Evolutionary conservation across 2,329 filamentous ascomycete species (phyloP).

Genomic region (Fusarium devonianum): DNA sequence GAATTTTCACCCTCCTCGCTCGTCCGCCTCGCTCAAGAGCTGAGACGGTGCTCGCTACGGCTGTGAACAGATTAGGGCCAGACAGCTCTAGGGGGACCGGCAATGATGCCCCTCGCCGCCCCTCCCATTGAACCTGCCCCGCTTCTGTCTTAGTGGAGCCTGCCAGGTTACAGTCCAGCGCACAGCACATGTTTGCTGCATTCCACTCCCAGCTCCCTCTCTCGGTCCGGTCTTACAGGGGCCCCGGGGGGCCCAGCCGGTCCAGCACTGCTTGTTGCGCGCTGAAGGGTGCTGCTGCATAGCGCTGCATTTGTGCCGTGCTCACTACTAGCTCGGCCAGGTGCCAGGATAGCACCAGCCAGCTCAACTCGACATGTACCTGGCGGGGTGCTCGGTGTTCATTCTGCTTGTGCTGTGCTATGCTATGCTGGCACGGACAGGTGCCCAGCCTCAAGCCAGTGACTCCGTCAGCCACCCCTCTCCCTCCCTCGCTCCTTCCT

Average conservation of each 20-base stretch:
- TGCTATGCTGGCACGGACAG: slow-evolving; percentile 42
- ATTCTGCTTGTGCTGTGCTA: slow-evolving; percentile 26
- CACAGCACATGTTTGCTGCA: slow-evolving; percentile 5
- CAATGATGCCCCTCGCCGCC: slow-evolving; percentile 33
- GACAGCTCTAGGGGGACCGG: slow-evolving; percentile 18
- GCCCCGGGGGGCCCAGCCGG: slow-evolving; percentile 9
- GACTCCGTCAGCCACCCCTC: slow-evolving; percentile 44
- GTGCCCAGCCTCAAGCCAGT: slow-evolving; percentile 41
- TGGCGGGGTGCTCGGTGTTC: slow-evolving; percentile 2
- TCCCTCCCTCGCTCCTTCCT: slow-evolving; percentile 37
- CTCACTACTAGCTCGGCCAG: slow-evolving; percentile 17
- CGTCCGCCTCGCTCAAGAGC: slow-evolving; percentile 34
- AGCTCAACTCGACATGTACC: slow-evolving; percentile 22
- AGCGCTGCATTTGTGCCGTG: slow-evolving; percentile 26
- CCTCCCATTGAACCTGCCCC: slow-evolving; percentile 39
- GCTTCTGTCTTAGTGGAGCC: slow-evolving; percentile 36
- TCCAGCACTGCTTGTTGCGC: slow-evolving; percentile 21
- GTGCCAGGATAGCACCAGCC: no score
- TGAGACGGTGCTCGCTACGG: slow-evolving; percentile 32
- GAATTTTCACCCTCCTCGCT: slow-evolving; percentile 42
- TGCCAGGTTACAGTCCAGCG: slow-evolving; percentile 13
- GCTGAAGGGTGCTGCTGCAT: slow-evolving; percentile 33
- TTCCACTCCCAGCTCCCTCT: slow-evolving; percentile 9
- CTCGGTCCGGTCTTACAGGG: slow-evolving; percentile 22
- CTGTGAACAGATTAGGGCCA: slow-evolving; percentile 36